Conservation (phyloP, 1,139 yeast genomes). For the Yamadazyma spencermartinsiae region DNA sequence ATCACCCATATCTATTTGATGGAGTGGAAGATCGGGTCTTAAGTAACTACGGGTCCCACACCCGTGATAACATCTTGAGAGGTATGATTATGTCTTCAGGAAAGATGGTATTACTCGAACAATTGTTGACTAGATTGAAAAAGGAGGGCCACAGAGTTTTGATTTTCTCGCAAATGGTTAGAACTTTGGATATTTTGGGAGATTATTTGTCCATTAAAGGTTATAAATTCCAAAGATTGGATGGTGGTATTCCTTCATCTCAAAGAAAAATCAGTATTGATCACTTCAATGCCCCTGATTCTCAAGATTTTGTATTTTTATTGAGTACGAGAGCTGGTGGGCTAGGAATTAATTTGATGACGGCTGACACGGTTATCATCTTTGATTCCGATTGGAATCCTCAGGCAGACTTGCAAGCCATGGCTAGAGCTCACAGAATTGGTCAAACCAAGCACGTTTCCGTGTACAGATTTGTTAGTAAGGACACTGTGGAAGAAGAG, state of each 20-base stretch:
- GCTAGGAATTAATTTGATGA: conserved; percentile 94
- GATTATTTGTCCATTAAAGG: conserved; percentile 91
- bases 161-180: conserved; percentile 95
- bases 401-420: conserved; percentile 97
- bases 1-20: conserved; percentile 94
- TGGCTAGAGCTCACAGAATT: conserved; percentile 99
- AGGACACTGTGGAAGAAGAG: conserved; percentile 97
- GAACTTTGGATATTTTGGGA: conserved; percentile 92
- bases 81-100: conserved; percentile 98
- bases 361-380: conserved; percentile 96
- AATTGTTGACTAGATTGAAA: conserved; percentile 75
- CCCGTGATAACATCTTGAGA: conserved; percentile 78
- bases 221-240: conserved; percentile 86
- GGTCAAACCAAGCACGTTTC: conserved; percentile 98
- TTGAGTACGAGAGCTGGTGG: conserved; percentile 98
- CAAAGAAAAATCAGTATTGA: conserved; percentile 94
- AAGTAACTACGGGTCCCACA: conserved; percentile 54
- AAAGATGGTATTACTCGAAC: conserved; percentile 93
- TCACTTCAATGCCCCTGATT: conserved; percentile 92
- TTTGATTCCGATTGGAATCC: conserved; percentile 99
- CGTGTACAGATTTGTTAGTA: conserved; percentile 94
- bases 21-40: conserved; percentile 87
- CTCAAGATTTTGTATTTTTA: conserved; percentile 88
- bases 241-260: conserved; percentile 95
- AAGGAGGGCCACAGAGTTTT: conserved; percentile 96